phyloP scores from a whole-genome alignment of 2,329 filamentous ascomycete genomes.

The Clarireedia monteithiana region DNA sequence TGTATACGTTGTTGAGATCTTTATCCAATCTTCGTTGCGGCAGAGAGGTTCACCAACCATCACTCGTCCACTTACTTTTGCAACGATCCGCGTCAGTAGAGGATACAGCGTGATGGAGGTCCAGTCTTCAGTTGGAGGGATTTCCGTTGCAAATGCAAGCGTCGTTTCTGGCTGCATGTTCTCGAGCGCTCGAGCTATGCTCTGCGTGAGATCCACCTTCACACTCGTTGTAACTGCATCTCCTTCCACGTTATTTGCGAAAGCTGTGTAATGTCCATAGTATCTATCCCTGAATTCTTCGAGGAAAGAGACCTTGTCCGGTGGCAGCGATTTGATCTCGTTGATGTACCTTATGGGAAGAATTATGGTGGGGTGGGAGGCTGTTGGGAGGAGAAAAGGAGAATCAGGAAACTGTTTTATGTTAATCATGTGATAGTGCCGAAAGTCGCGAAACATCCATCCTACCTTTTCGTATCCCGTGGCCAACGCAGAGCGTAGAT shows the following conservation, averaged over 20 bases:
- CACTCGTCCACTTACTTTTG: conserved; percentile 31
- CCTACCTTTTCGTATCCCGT: background rate
- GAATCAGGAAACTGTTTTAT: background rate
- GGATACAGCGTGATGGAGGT: conserved; percentile 22
- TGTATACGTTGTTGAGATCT: conserved; percentile 17
- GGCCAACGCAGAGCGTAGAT: conserved; percentile 1
- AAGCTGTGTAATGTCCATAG: conserved; percentile 2
- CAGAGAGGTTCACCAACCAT: conserved; percentile 23
- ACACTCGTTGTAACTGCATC: conserved; percentile 8
- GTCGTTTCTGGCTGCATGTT: conserved; percentile 21
- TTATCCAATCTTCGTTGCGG: conserved; percentile 23
- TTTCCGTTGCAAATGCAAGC: conserved; percentile 16
- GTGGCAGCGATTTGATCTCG: conserved; percentile 5
- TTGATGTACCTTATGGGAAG: conserved; percentile 3
- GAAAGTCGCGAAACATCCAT: no score
- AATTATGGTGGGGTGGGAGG: conserved; percentile 1
- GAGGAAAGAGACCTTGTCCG: conserved; percentile 1
- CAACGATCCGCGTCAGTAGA: conserved; percentile 32
- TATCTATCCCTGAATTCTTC: conserved; percentile 2
- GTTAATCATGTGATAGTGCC: background rate
- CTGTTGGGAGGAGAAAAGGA: background rate
- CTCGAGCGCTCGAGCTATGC: conserved; percentile 17
- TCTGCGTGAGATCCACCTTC: conserved; percentile 22
- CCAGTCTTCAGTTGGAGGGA: conserved; percentile 24
- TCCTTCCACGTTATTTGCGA: background rate